Evolutionary conservation across 148 eudicot genomes (phyloP).

Genomic region (Amaranthus hypochondriacus): DNA sequence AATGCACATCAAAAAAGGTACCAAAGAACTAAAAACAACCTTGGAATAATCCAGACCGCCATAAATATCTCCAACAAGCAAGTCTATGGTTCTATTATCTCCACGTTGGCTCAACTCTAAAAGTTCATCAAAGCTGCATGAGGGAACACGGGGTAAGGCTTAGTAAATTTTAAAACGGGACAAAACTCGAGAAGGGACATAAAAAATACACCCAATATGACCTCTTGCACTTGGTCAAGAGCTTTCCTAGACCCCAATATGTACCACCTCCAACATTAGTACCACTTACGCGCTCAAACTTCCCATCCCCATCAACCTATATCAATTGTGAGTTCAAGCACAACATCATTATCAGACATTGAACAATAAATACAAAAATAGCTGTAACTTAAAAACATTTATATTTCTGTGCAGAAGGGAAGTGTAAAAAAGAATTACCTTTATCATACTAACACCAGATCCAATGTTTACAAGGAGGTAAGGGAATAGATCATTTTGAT

Average conservation of each 20-base stretch:
- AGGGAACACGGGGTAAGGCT: slow-evolving; percentile 3
- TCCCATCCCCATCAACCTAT: slow-evolving; percentile 94
- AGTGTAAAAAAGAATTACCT: slow-evolving; percentile 44
- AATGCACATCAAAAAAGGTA: background rate
- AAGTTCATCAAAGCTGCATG: slow-evolving; percentile 78
- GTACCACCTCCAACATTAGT: slow-evolving; percentile 99
- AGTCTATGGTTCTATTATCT: slow-evolving; percentile 81
- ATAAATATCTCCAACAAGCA: slow-evolving; percentile 97
- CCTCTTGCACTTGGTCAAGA: slow-evolving; percentile 95
- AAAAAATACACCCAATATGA: slow-evolving; percentile 14
- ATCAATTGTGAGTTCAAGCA: slow-evolving; percentile 18
- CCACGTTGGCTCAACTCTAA: slow-evolving; percentile 93
- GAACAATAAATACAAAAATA: background rate
- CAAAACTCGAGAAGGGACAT: slow-evolving; percentile 14
- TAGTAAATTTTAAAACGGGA: slow-evolving; percentile 6
- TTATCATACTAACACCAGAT: slow-evolving; percentile 96
- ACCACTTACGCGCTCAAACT: slow-evolving; percentile 90
- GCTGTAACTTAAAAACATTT: background rate
- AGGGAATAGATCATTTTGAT: slow-evolving; percentile 84
- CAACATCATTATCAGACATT: background rate
- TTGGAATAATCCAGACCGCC: slow-evolving; percentile 94
- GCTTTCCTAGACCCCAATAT: slow-evolving; percentile 93
- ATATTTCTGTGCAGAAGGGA: background rate
- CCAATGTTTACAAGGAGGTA: slow-evolving; percentile 96
- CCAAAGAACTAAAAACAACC: slow-evolving; percentile 31